Conservation (phyloP, 441 rosid species). For the Monsonia emarginata region DNA sequence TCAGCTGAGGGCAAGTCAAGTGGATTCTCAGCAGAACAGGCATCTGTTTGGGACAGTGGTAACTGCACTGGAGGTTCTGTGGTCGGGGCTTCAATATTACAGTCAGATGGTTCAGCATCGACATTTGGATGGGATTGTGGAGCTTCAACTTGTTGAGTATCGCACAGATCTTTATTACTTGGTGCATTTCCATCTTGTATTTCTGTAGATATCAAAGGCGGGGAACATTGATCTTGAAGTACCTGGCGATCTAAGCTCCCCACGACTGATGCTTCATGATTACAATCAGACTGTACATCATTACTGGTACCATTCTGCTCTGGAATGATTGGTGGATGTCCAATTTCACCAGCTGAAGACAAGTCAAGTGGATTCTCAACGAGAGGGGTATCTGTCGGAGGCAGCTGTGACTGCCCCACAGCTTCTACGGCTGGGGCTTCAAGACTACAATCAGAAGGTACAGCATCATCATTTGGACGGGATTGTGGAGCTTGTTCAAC, state of each 20-base stretch:
- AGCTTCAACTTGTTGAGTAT: conserved; percentile 28
- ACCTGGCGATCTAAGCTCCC: conserved; percentile 26
- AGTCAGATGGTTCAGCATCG: conserved; percentile 21
- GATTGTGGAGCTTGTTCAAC: conserved; percentile 21
- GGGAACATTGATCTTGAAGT: conserved; percentile 23
- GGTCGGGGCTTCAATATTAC: conserved; percentile 16
- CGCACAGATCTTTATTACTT: conserved; percentile 18
- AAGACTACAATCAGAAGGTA: conserved; percentile 19
- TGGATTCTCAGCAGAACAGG: conserved; percentile 11
- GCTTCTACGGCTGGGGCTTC: conserved; percentile 22
- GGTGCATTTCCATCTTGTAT: conserved; percentile 26
- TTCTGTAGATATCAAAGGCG: conserved; percentile 24
- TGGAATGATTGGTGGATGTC: conserved; percentile 20
- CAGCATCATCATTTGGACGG: conserved; percentile 16
- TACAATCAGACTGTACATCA: not conserved
- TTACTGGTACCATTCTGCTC: conserved; percentile 6
- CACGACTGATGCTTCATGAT: not conserved
- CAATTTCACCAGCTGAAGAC: conserved; percentile 22
- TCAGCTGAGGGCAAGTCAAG: conserved; percentile 12
- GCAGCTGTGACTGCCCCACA: conserved; percentile 13
- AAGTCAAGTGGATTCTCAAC: conserved; percentile 6
- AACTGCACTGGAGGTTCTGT: conserved; percentile 21
- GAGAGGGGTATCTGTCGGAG: conserved; percentile 9
- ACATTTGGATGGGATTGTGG: conserved; percentile 12
- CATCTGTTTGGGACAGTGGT: conserved; percentile 6